Base-by-base conservation (phyloP, 768 basidiomycete genomes). In the Pseudohyphozyma bogoriensis region DNA sequence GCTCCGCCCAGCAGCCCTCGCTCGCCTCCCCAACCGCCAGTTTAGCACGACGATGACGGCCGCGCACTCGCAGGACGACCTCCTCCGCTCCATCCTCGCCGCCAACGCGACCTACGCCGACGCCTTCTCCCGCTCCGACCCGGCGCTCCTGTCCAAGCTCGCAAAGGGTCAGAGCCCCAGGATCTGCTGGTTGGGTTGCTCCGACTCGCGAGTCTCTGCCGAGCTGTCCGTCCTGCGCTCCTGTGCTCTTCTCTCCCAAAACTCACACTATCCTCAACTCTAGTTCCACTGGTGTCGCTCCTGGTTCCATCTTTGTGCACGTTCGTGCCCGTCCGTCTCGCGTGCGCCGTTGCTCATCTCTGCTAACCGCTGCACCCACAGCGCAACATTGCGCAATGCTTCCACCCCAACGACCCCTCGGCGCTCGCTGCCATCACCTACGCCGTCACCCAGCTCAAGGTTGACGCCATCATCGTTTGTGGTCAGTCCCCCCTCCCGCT, bases 221-320 rank as follows among this genome's bases (percentile, higher is more conserved):
- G 69, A 70, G 58, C 59, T 70, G 62, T 60, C 11, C n/a, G 60
- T 54, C 3, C n/a, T 9, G n/a, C 22, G 33, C 15, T 33, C 32
- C 20, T 40, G 15, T 22, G 10, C 13, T 51, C 40, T 47, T 39
- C 39, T 24, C 8, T 36, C 9, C 4, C 51, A 16, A 15, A 18
- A 22, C n/a, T 18, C 37, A 33, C 22, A 26, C 12, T 8, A 7
- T 11, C 24, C 39, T 2, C 5, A 11, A 8, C 22, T 20, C 18
- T 37, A 69, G 68, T 51, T 44, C 58, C 11, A 70, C 69, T 20
- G 70, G 70, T 13, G 68, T 69, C 24, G 66, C 66, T 1, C 70
- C 70, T 9, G 70, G 70, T 15, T 64, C 65, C 45, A 67, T 71
- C 59, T 71, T 71, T 39, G 70, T 71, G 9, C 70, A 71, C 60